These are phyloP conservation scores for Prinsepia uniflora DNA, from an alignment of 306 rosid genomes.

Conservation along the genomic window DNA sequence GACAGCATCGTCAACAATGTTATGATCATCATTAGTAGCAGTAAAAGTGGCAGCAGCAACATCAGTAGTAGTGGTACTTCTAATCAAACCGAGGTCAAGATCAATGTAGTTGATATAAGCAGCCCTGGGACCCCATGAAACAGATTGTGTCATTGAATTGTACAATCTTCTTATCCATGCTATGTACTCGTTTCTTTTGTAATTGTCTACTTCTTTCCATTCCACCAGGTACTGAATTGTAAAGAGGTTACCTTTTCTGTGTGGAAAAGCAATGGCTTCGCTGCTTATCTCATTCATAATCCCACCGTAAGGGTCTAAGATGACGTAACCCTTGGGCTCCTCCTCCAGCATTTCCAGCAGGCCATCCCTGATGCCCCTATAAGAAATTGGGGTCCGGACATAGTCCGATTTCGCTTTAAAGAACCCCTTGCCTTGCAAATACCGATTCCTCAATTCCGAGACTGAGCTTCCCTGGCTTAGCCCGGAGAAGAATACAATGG, in stretches of 20 bases:
- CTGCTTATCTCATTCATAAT: conserved; percentile 39
- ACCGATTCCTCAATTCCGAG: conserved; percentile 48
- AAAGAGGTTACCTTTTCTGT: conserved; percentile 60
- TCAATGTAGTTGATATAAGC: conserved; percentile 72
- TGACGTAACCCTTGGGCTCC: conserved; percentile 54
- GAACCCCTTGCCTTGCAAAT: conserved; percentile 35
- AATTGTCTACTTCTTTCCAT: conserved; percentile 51
- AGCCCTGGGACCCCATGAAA: conserved; percentile 72
- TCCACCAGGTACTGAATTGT: conserved; percentile 61
- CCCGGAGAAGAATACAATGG: conserved; percentile 60
- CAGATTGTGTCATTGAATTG: conserved; percentile 51
- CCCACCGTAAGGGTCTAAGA: conserved; percentile 74
- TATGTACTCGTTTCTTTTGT: conserved; percentile 41
- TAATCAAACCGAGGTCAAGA: conserved; percentile 77
- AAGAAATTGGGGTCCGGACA: conserved; percentile 39
- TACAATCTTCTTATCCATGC: conserved; percentile 62
- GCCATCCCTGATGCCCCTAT: conserved; percentile 40
- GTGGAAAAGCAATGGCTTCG: conserved; percentile 69
- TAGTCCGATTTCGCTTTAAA: conserved; percentile 79
- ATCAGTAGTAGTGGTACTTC: too few species aligned
- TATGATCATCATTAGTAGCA: too few species aligned
- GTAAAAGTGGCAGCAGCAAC: neutral
- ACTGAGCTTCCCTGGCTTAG: conserved; percentile 36
- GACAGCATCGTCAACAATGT: too few species aligned
- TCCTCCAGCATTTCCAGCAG: conserved; percentile 45